Base-by-base conservation (phyloP, 306 rosid species). In the Lablab purpureus region DNA sequence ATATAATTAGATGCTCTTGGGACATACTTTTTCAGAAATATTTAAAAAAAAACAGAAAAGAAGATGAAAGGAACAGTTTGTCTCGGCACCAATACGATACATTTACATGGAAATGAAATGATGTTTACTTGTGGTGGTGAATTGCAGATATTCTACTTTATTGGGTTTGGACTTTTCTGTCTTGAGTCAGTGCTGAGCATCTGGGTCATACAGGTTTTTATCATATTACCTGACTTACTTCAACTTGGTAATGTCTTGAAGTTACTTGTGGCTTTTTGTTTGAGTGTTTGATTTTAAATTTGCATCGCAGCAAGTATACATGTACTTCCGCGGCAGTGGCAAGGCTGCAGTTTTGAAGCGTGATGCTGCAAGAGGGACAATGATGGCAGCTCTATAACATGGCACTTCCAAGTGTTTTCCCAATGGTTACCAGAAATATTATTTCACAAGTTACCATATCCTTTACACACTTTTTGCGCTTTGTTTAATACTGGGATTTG, bases 311-410 rank as follows among this genome's bases (percentile, higher is more conserved):
- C 94, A 91, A 95, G 99, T 95, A 75, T 91, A 88, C 84, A 83
- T 86, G 91, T 95, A 95, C 78, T 95, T 95, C 90, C 95, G 98
- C 30, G 96, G 98, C 80, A 95, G 97, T 34, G 99, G 99, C 73
- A 93, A 93, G 89, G 91, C 92, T 74, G 84, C 83, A 49, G 87
- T 80, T 50, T 66, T 88, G 87, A 93, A 84, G 85, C 96, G 87
- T 12, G 87, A 88, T n/a, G 98, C 99, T 37, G 88, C 97, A 21
- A 89, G 92, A 87, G 85, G 88, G 37, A 86, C 98, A 60, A 78
- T 94, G 97, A 92, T 84, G 97, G 90, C 96, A 43, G 96, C 98
- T 43, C 84, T 95, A 58, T 92, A 82, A 92, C 18, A 65, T 58
- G 36, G 68, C 54, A 64, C 71, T 46, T 50, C 25, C 40, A 71